These are phyloP conservation scores for Phytopythium ostracodes DNA, from an alignment of 352 stramenopile species.

Conservation along the genomic window DNA sequence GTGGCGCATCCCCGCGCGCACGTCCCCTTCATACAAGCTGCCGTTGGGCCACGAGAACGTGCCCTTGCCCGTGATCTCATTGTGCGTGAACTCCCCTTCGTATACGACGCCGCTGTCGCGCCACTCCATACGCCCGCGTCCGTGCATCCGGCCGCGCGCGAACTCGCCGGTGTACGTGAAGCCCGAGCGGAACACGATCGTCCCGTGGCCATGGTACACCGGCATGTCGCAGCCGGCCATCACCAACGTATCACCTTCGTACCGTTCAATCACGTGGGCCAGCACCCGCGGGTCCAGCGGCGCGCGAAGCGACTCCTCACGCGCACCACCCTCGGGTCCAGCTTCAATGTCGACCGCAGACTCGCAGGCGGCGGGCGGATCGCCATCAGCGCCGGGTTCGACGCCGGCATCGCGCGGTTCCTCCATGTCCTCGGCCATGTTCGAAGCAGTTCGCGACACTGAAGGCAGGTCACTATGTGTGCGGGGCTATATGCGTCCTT, in stretches of 20 bases:
- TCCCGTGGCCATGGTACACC: slow-evolving; percentile 59
- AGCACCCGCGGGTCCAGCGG: slow-evolving; percentile 63
- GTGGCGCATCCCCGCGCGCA: slow-evolving; percentile 64
- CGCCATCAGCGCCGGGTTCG: background rate
- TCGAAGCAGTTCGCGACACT: too few species aligned
- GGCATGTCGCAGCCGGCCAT: slow-evolving; percentile 39
- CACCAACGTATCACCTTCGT: slow-evolving; percentile 43
- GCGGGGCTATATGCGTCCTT: too few species aligned
- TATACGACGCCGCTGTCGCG: slow-evolving; percentile 44
- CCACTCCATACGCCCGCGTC: slow-evolving; percentile 64
- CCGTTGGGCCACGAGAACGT: slow-evolving; percentile 81
- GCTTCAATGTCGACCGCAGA: background rate
- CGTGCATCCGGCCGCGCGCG: slow-evolving; percentile 67
- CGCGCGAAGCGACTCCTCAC: background rate
- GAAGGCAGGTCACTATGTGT: too few species aligned
- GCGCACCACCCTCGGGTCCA: background rate
- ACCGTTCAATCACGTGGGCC: slow-evolving; percentile 40
- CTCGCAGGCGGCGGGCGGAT: background rate
- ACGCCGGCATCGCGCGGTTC: background rate
- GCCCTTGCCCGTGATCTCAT: slow-evolving; percentile 60
- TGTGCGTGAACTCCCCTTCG: slow-evolving; percentile 68
- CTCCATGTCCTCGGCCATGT: background rate
- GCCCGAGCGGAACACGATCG: slow-evolving; percentile 52
- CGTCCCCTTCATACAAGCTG: slow-evolving; percentile 71
- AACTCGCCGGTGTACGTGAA: slow-evolving; percentile 72